Evolutionary conservation across 768 basidiomycete genomes (phyloP).

Genomic region (Sarcodon sp.): DNA sequence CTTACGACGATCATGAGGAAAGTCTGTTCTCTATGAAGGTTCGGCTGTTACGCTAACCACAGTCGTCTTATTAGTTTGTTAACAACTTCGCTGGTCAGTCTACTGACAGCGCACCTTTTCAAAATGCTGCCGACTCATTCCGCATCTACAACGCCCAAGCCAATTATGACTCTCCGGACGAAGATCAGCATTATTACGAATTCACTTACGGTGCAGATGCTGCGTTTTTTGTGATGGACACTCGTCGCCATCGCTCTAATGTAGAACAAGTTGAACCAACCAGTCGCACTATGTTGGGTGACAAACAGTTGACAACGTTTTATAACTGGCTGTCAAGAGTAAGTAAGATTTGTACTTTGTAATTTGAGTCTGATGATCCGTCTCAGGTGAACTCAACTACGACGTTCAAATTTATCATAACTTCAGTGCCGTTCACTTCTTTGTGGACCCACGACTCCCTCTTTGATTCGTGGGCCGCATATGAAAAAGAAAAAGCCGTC

Average conservation of each 20-base stretch:
- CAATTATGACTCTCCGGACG: constrained; percentile 40
- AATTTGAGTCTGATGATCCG: neutral
- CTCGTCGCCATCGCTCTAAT: constrained; percentile 41
- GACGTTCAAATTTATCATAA: constrained; percentile 68
- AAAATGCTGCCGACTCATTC: constrained; percentile 29
- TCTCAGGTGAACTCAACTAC: constrained; percentile 50
- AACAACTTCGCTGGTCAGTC: constrained; percentile 55
- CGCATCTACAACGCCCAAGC: constrained; percentile 47
- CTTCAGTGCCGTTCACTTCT: constrained; percentile 63
- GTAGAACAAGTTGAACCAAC: constrained; percentile 22
- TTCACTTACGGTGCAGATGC: constrained; percentile 49
- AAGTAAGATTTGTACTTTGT: constrained; percentile 1
- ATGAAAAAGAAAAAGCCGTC: constrained; percentile 40
- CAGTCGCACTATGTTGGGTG: constrained; percentile 57
- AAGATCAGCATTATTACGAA: constrained; percentile 39
- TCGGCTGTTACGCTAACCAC: constrained; percentile 3
- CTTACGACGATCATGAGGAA: constrained; percentile 68
- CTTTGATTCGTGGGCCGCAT: constrained; percentile 62
- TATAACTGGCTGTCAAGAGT: constrained; percentile 51
- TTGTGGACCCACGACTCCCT: constrained; percentile 55
- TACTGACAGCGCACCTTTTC: constrained; percentile 20
- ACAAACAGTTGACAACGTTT: constrained; percentile 45
- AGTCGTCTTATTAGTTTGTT: constrained; percentile 26
- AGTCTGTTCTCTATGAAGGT: constrained; percentile 1
- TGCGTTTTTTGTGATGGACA: constrained; percentile 74